A percentile compares a stretch with the other conserved stretches of the same genome.
Evolutionary conservation across 202 grass and related monocot species (phyloP).

Genomic region (Brachypodium distachyon): DNA sequence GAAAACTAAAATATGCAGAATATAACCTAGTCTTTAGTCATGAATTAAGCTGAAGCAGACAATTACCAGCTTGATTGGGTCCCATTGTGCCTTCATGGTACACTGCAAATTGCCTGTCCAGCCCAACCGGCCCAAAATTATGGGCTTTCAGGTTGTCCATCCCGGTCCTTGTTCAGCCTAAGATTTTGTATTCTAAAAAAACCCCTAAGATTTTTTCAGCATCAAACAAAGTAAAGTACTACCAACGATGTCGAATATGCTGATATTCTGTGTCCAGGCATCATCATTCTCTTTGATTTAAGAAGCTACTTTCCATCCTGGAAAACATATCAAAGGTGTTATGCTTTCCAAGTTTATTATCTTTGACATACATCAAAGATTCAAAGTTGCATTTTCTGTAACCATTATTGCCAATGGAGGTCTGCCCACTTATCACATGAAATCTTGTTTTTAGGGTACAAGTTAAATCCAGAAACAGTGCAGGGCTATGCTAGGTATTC

Average conservation of each 20-base stretch:
- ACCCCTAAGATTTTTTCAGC: background rate
- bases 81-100: background rate
- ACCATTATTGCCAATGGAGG: background rate
- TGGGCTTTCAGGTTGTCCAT: background rate
- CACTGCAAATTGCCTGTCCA: background rate
- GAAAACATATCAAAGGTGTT: background rate
- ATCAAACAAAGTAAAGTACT: background rate
- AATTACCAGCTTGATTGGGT: background rate
- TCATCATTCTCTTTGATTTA: background rate
- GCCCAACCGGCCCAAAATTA: background rate
- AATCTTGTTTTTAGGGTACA: constrained; percentile 7
- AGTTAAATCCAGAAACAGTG: background rate
- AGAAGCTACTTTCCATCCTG: background rate
- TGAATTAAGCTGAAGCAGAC: background rate
- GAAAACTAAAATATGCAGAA: too few species aligned
- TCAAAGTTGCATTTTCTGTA: background rate
- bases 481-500: background rate
- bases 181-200: too few species aligned
- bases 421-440: constrained; percentile 5
- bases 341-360: background rate
- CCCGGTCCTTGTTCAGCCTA: background rate
- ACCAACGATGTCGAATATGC: background rate
- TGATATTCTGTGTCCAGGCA: background rate
- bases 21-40: background rate
- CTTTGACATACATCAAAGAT: background rate